Percentiles rank a stretch among this genome's conserved stretches.
Conservation (phyloP, 2,329 filamentous ascomycete genomes). For the Hypoxylon sp. region DNA sequence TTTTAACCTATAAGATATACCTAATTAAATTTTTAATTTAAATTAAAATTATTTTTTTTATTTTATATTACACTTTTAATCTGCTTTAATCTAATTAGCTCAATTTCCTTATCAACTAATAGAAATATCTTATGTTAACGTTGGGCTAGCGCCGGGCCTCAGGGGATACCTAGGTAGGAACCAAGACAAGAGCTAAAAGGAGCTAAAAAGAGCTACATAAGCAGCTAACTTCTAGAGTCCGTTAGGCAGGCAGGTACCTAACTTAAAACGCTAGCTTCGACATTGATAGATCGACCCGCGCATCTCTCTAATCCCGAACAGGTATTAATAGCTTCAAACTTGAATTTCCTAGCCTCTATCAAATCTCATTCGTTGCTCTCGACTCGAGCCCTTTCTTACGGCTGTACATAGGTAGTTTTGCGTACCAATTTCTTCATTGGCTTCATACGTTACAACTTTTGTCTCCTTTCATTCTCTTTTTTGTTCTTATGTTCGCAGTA, state of each 20-base stretch:
- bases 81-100: no score
- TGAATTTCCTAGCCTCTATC: slow-evolving; percentile 17
- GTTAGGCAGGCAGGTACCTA: slow-evolving; percentile 25
- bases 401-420: no score
- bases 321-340: slow-evolving; percentile 30
- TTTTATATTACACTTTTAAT: no score
- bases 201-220: slow-evolving; percentile 1
- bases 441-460: slow-evolving; percentile 18
- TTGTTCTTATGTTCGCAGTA: slow-evolving; percentile 13
- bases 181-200: background rate
- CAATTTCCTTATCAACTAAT: no score
- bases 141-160: no score
- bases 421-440: slow-evolving; percentile 36
- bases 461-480: slow-evolving; percentile 20
- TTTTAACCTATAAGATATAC: no score
- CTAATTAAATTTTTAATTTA: no score
- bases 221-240: background rate
- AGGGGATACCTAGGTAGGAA: no score
- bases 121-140: no score
- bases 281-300: slow-evolving; percentile 25
- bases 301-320: slow-evolving; percentile 29
- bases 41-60: no score
- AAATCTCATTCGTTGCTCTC: slow-evolving; percentile 26
- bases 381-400: slow-evolving; percentile 16
- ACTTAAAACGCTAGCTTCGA: slow-evolving; percentile 16